Base-by-base conservation (phyloP, 257 asterid species). In the Ophiorrhiza pumila region DNA sequence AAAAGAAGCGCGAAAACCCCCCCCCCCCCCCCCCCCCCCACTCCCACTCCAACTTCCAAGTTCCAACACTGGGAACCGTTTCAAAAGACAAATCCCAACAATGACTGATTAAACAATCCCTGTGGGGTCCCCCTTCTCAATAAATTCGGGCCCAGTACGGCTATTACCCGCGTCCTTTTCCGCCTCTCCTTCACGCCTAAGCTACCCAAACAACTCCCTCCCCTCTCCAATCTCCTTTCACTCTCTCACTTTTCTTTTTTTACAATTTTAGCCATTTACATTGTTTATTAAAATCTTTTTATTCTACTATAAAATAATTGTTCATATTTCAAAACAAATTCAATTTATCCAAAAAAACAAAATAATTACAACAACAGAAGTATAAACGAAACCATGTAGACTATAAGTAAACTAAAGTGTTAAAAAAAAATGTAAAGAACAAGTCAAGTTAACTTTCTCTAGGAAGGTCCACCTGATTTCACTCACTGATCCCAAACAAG, bases 141-240 rank as follows among this genome's bases (percentile, higher is more conserved):
- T 68, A 23, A 35, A 50, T 8, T 37, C 0, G 49, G 42, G 56
- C 56, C 71, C 32, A 31, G 2, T 8, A 59, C 29, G 18, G 62
- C 11, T 25, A n/a, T 18, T 23, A 49, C 27, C 56, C 11, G 4
- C 7, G 1, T 50, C 57, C 57, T 2, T 49, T 49, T 49, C 52
- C 52, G 7, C 60, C 66, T 71, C 53, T 37, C 42, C 74, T 71
- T 71, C 74, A 71, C 74, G 66, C 74, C 66, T 42, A 71, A 71
- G 74, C 27, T 53, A 69, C 69, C 52, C 52, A 66, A 34, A 1
- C 68, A 5, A 0, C 46, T 6, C 34, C n/a, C 49, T 0, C 29
- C 4, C 39, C 9, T 4, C 18, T 17, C 7, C 32, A 35, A 11
- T 57, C 22, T 57, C 13, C 13, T 5, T 57, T 20, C 5, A 20